Evolutionary conservation across 1,139 yeast genomes (phyloP).

Genomic region (Kazachstania sp.): DNA sequence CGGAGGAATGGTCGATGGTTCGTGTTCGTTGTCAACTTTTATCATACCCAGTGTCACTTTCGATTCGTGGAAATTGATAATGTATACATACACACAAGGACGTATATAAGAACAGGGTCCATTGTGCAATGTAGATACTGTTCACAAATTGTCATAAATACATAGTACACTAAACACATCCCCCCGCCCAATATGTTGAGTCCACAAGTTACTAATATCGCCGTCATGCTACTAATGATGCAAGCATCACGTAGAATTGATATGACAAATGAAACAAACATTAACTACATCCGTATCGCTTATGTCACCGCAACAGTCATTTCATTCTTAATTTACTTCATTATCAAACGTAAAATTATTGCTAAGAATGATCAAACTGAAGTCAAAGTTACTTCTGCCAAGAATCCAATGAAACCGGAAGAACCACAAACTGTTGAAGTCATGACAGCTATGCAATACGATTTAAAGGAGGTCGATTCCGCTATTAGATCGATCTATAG

Average conservation of each 20-base stretch:
- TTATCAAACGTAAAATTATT: conserved; percentile 52
- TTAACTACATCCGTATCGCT: conserved; percentile 68
- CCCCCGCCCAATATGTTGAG: conserved; percentile 40
- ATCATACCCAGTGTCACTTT: too few relatives aligned
- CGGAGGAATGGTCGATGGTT: too few relatives aligned
- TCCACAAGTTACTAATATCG: conserved; percentile 81
- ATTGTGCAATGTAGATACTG: not conserved
- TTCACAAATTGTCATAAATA: not conserved
- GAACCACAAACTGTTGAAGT: conserved; percentile 68
- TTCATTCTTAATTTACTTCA: conserved; percentile 59
- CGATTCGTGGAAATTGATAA: not conserved
- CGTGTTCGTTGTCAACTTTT: too few relatives aligned
- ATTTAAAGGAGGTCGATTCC: conserved; percentile 70
- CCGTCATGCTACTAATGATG: conserved; percentile 94
- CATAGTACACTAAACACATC: not conserved
- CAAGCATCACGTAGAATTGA: conserved; percentile 86
- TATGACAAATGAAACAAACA: conserved; percentile 72
- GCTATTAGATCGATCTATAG: conserved; percentile 79
- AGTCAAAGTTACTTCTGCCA: conserved; percentile 81
- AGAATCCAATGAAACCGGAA: conserved; percentile 53
- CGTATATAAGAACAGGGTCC: not conserved
- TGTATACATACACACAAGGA: not conserved
- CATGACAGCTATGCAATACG: conserved; percentile 93
- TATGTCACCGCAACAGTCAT: conserved; percentile 61
- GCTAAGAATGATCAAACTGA: conserved; percentile 87